Conservation (phyloP, 305 asterid species). For the Solanum aculeatissimum region DNA sequence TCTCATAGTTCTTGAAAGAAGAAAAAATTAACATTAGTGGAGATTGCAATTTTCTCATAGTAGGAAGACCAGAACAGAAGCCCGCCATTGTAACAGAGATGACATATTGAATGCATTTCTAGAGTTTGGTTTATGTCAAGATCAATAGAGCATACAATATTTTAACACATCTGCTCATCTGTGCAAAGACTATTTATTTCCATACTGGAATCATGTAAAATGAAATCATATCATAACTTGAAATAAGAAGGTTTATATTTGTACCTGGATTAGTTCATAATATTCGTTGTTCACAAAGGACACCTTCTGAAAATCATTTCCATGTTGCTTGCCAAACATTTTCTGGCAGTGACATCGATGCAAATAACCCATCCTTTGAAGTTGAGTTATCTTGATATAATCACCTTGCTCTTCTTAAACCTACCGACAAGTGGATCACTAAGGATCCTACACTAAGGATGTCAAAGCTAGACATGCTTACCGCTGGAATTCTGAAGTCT, state of each 20-base stretch:
- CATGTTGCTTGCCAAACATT: neutral
- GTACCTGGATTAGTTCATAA: neutral
- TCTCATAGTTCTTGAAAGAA: neutral
- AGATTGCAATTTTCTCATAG: neutral
- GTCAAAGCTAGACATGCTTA: conserved; percentile 22
- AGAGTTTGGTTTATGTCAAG: neutral
- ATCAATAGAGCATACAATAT: neutral
- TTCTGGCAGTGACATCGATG: neutral
- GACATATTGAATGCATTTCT: conserved; percentile 1
- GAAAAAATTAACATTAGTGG: neutral
- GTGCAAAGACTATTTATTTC: neutral
- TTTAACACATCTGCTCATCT: neutral
- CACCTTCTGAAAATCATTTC: neutral
- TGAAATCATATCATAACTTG: neutral
- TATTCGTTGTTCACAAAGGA: neutral
- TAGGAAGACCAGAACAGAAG: conserved; percentile 36
- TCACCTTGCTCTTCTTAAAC: conserved; percentile 7
- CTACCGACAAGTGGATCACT: conserved; percentile 23
- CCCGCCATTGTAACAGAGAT: conserved; percentile 19
- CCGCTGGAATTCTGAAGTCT: conserved; percentile 11
- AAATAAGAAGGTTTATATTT: neutral
- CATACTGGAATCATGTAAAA: neutral
- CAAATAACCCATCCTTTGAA: conserved; percentile 43
- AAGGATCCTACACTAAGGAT: conserved; percentile 16
- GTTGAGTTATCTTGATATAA: conserved; percentile 27